Evolutionary conservation across 2,329 filamentous ascomycete genomes (phyloP), one percentile per base, ranked within the genome.

Genomic region (Cercospora sojina): DNA sequence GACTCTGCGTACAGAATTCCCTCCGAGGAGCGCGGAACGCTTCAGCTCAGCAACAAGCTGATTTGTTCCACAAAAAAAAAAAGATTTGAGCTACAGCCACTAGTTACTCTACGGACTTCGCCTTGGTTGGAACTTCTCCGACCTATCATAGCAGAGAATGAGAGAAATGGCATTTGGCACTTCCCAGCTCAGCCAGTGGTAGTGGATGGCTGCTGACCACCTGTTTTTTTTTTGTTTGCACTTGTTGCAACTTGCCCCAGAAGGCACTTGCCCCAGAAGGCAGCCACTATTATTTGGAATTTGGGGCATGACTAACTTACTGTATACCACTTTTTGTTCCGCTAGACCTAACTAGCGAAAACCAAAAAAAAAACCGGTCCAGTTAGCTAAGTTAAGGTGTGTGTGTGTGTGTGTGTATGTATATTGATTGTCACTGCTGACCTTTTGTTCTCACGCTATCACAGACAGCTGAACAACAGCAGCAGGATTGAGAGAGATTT

Each of bases 341-440:
- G 25, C 5, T 31, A n/a, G n/a, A n/a, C n/a, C n/a, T n/a, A n/a
- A n/a, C n/a, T n/a, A n/a, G n/a, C n/a, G n/a, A n/a, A n/a, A n/a
- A n/a, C n/a, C n/a, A n/a, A n/a, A n/a, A n/a, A n/a, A n/a, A n/a
- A n/a, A n/a, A n/a, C n/a, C n/a, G n/a, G n/a, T n/a, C n/a, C n/a
- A n/a, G n/a, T n/a, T n/a, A n/a, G n/a, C n/a, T n/a, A n/a, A n/a
- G n/a, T n/a, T n/a, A n/a, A n/a, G n/a, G n/a, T n/a, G n/a, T n/a
- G n/a, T n/a, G n/a, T n/a, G n/a, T n/a, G n/a, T n/a, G n/a, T n/a
- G n/a, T n/a, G n/a, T n/a, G n/a, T n/a, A n/a, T n/a, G 51, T 56
- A 56, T 56, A 56, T 56, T 56, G 51, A 56, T 56, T 56, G 51
- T 56, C 51, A 56, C 51, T 56, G 51, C 51, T 56, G 51, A 56